phyloP scores from a whole-genome alignment of 345 rosid genomes.

The Brassica cretica region DNA sequence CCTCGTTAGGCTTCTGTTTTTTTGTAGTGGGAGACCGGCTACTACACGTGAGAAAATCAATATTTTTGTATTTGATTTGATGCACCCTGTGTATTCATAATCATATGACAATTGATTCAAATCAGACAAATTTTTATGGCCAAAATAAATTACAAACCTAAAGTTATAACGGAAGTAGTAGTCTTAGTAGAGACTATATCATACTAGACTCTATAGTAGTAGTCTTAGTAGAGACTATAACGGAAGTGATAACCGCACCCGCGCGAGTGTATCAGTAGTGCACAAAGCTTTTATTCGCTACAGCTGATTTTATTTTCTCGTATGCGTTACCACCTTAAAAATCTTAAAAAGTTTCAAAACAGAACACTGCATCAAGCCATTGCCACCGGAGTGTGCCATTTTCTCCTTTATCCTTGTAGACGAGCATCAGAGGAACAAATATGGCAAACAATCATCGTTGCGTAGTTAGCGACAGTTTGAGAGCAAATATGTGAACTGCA shows the following conservation, averaged over 20 bases:
- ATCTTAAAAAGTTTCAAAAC: background rate
- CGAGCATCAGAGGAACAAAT: background rate
- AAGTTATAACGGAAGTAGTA: background rate
- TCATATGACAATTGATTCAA: background rate
- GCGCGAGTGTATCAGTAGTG: background rate
- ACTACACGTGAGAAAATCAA: background rate
- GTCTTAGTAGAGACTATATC: background rate
- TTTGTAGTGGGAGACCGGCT: background rate
- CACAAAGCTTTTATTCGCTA: background rate
- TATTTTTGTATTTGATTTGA: background rate
- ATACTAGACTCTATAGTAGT: background rate
- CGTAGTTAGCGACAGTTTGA: conserved; percentile 25
- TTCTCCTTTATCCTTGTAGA: background rate
- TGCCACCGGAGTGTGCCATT: background rate
- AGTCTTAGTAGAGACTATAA: conserved; percentile 3
- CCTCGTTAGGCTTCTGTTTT: too few species aligned
- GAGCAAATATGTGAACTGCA: conserved; percentile 10
- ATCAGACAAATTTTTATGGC: background rate
- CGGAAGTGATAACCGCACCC: background rate
- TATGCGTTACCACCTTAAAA: background rate
- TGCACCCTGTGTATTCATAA: background rate
- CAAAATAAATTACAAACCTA: background rate
- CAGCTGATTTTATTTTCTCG: background rate
- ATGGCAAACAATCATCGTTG: background rate
- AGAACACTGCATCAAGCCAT: background rate